phyloP scores from a whole-genome alignment of 129 eudicot species.

The Tanacetum coccineum region DNA sequence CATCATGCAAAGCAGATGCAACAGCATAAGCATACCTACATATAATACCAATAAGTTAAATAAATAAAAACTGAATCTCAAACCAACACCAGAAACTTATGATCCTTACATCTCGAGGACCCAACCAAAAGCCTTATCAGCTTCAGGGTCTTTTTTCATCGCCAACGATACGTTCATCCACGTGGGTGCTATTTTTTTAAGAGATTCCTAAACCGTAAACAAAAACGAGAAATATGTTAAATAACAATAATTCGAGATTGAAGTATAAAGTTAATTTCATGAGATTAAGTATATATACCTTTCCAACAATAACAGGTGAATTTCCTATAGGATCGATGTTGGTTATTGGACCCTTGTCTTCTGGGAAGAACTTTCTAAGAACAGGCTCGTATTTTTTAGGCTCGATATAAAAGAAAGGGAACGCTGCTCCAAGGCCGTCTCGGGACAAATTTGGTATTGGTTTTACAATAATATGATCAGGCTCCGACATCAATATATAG shows the following conservation, averaged over 20 bases:
- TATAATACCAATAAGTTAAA: background rate
- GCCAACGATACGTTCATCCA: constrained; percentile 99
- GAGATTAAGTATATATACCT: constrained; percentile 41
- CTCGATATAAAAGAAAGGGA: constrained; percentile 94
- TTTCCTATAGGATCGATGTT: constrained; percentile 96
- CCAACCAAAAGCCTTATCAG: constrained; percentile 99
- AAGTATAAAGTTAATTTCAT: background rate
- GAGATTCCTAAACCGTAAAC: constrained; percentile 59
- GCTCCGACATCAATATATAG: constrained; percentile 97
- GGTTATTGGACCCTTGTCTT: constrained; percentile 85
- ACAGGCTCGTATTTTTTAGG: constrained; percentile 78
- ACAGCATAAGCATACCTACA: constrained; percentile 99
- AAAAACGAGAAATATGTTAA: background rate
- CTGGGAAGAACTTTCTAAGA: constrained; percentile 83
- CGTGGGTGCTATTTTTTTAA: constrained; percentile 89
- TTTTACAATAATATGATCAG: constrained; percentile 91
- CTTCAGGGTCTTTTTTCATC: constrained; percentile 89
- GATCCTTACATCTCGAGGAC: constrained; percentile 90
- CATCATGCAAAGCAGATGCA: constrained; percentile 91
- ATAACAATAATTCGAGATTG: background rate
- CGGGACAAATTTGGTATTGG: constrained; percentile 93
- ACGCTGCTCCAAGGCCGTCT: constrained; percentile 93
- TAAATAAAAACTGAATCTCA: background rate
- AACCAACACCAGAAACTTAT: no score
- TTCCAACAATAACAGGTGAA: constrained; percentile 94